phyloP scores from a whole-genome alignment of 2,329 filamentous ascomycete species.

The Colletotrichum camelliae region DNA sequence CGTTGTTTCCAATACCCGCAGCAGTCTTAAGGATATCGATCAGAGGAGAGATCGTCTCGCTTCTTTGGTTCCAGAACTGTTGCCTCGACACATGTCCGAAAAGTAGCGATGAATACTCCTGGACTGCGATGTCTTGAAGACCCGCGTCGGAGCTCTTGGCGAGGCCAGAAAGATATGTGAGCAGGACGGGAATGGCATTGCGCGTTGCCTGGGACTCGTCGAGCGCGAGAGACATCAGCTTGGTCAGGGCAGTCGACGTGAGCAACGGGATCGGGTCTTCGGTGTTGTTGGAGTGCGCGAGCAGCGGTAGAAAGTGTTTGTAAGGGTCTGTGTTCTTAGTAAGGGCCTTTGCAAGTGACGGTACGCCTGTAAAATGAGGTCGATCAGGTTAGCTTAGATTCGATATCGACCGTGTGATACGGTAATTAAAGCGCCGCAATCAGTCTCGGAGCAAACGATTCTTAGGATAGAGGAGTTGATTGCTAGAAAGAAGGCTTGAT shows the following conservation, averaged over 20 bases:
- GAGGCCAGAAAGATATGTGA: conserved; percentile 84
- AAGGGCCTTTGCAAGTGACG: conserved; percentile 77
- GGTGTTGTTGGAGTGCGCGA: conserved; percentile 75
- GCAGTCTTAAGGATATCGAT: conserved; percentile 83
- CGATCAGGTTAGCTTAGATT: background rate
- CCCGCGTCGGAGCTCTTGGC: conserved; percentile 87
- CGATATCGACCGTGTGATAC: background rate
- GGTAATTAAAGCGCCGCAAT: background rate
- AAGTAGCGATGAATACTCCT: conserved; percentile 86
- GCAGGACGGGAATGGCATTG: conserved; percentile 80
- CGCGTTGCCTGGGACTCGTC: conserved; percentile 70
- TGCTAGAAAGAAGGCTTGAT: background rate
- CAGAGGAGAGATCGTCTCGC: conserved; percentile 83
- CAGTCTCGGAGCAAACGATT: background rate
- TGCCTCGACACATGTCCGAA: conserved; percentile 75
- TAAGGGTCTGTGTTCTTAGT: conserved; percentile 80
- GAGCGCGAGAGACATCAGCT: conserved; percentile 73
- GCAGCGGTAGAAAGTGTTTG: conserved; percentile 82
- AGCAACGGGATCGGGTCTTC: conserved; percentile 88
- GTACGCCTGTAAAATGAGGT: conserved; percentile 66
- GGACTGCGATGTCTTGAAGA: conserved; percentile 93
- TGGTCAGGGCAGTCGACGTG: conserved; percentile 84
- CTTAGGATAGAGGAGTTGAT: background rate
- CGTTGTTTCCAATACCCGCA: conserved; percentile 73
- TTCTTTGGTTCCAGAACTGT: conserved; percentile 90